Evolutionary conservation across 768 basidiomycete genomes (phyloP).

Genomic region (Strobilomyces dryophilus): DNA sequence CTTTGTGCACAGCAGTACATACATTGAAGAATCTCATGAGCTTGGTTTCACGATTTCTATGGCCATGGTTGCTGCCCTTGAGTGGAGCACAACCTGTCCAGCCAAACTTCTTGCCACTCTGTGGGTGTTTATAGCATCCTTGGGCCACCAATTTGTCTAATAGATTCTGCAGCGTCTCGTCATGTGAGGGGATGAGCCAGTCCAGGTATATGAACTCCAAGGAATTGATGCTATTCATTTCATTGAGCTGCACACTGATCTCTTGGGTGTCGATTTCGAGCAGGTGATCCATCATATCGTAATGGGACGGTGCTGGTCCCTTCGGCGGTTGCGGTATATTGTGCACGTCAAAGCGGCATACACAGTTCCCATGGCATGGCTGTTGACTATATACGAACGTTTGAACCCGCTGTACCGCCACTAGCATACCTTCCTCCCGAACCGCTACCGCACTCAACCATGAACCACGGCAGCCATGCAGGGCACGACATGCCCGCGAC

Average conservation of each 20-base stretch:
- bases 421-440: background rate
- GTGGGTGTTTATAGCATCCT: no score
- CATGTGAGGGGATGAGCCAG: background rate
- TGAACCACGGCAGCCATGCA: constrained; percentile 36
- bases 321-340: background rate
- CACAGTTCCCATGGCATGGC: no score
- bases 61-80: no score
- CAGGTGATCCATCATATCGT: background rate
- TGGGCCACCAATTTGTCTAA: no score
- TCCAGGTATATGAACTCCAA: background rate
- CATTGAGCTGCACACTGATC: background rate
- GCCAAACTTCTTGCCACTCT: background rate
- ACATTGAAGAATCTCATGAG: background rate
- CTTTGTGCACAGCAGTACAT: background rate
- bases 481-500: constrained; percentile 44
- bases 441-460: constrained; percentile 4
- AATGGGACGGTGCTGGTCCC: background rate
- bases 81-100: background rate
- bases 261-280: background rate
- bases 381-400: no score
- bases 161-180: no score
- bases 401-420: constrained; percentile 1
- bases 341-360: no score
- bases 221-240: background rate
- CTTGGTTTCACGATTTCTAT: background rate